Percentiles rank a stretch among this genome's conserved stretches.
Conservation (phyloP, 371 early-diverging fungal genomes). For the Sporodiniella umbellata region DNA sequence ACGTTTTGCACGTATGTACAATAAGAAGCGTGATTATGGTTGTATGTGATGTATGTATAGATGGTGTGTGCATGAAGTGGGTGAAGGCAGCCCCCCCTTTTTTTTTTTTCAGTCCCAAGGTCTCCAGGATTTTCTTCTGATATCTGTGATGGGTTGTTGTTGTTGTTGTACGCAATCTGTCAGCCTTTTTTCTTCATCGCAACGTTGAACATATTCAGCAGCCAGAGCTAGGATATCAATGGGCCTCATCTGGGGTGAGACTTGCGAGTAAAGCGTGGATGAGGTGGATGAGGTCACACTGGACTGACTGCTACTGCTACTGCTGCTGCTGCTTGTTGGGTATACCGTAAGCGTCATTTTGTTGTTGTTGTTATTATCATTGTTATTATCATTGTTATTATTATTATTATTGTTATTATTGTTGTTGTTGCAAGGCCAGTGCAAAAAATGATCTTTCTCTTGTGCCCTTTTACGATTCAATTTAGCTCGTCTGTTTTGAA, state of each 20-base stretch:
- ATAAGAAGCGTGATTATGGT: too few relatives aligned
- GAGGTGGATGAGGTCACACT: slow-evolving; percentile 35
- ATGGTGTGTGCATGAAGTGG: too few relatives aligned
- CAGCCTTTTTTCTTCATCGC: slow-evolving; percentile 35
- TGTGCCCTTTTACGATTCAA: slow-evolving; percentile 27
- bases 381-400: slow-evolving; percentile 8
- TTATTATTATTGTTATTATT: slow-evolving; percentile 7
- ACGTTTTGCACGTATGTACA: too few relatives aligned
- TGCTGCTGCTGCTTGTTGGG: not conserved
- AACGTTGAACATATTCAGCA: slow-evolving; percentile 47
- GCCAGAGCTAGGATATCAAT: slow-evolving; percentile 47
- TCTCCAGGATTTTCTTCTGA: slow-evolving; percentile 19
- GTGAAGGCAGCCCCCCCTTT: too few relatives aligned
- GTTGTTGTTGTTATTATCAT: slow-evolving; percentile 9
- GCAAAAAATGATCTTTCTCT: slow-evolving; percentile 12
- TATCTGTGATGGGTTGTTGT: not conserved
- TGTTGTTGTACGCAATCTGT: slow-evolving; percentile 2
- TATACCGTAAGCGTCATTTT: not conserved
- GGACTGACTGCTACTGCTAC: slow-evolving; percentile 16
- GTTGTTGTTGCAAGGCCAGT: slow-evolving; percentile 1
- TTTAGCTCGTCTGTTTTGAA: slow-evolving; percentile 29
- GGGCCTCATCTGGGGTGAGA: slow-evolving; percentile 31
- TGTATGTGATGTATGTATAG: too few relatives aligned
- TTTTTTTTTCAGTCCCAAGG: slow-evolving; percentile 14
- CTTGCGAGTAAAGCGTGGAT: slow-evolving; percentile 18